Evolutionary conservation across 1,284 basidiomycete genomes (phyloP).

Genomic region (Leucoagaricus sp.): DNA sequence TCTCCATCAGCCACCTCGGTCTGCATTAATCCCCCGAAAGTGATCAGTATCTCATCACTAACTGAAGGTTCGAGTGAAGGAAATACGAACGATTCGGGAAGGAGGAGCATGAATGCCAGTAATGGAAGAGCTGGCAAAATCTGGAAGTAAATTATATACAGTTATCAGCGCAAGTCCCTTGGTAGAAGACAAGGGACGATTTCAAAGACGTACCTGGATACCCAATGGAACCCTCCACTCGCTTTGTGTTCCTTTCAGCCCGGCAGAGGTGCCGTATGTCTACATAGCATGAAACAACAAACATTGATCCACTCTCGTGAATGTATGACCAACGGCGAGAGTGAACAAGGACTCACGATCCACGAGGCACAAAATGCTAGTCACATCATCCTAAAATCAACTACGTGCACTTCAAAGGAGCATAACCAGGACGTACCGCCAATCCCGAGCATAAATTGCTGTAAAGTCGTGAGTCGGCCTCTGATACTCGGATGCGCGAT

Average conservation of each 20-base stretch:
- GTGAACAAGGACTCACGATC: conserved; percentile 35
- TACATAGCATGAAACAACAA: conserved; percentile 18
- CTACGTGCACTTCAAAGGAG: background rate
- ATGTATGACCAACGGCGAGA: too few relatives aligned
- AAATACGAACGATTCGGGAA: conserved; percentile 41
- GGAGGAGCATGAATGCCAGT: conserved; percentile 50
- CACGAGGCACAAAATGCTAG: conserved; percentile 46
- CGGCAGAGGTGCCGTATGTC: conserved; percentile 40
- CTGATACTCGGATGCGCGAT: conserved; percentile 66
- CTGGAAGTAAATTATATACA: conserved; percentile 17
- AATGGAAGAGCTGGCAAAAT: conserved; percentile 53
- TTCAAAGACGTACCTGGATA: conserved; percentile 32
- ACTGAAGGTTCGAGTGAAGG: too few relatives aligned
- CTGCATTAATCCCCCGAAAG: conserved; percentile 18
- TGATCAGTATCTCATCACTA: background rate
- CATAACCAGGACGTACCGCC: conserved; percentile 31
- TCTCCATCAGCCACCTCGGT: conserved; percentile 63
- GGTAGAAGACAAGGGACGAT: background rate
- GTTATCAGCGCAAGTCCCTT: too few relatives aligned
- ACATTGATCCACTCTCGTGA: background rate
- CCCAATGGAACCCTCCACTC: conserved; percentile 60
- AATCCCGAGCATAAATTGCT: conserved; percentile 53
- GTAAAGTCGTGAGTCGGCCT: conserved; percentile 60
- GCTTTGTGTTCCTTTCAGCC: conserved; percentile 34
- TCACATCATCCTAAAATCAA: background rate